phyloP scores from a whole-genome alignment of 2,329 filamentous ascomycete species.

The Colletotrichum tropicale region DNA sequence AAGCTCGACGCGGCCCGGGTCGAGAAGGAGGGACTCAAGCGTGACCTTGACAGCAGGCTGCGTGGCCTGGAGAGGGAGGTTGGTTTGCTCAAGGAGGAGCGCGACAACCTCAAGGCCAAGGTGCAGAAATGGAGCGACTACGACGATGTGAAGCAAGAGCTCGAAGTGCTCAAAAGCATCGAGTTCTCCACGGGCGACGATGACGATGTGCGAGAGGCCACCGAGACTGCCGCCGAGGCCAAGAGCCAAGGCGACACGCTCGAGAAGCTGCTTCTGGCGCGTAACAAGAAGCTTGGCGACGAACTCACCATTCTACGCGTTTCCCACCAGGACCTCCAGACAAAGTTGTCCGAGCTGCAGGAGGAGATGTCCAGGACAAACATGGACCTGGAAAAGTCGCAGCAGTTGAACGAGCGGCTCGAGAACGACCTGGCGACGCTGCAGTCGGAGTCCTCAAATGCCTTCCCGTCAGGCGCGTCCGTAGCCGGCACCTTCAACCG shows the following conservation, averaged over 20 bases:
- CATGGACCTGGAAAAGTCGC: slow-evolving; percentile 83
- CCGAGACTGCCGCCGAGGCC: slow-evolving; percentile 51
- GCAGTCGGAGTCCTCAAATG: slow-evolving; percentile 83
- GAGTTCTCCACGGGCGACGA: slow-evolving; percentile 94
- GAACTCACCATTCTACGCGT: slow-evolving; percentile 92
- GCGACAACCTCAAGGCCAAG: slow-evolving; percentile 79
- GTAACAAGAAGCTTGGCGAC: slow-evolving; percentile 96
- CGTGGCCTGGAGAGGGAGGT: slow-evolving; percentile 82
- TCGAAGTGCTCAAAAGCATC: slow-evolving; percentile 96
- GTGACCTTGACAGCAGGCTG: slow-evolving; percentile 75
- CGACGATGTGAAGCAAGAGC: slow-evolving; percentile 92
- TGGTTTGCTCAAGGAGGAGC: slow-evolving; percentile 76
- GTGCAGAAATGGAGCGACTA: slow-evolving; percentile 93
- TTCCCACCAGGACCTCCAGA: slow-evolving; percentile 90
- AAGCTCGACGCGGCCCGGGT: slow-evolving; percentile 85
- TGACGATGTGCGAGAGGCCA: slow-evolving; percentile 52
- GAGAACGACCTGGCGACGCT: slow-evolving; percentile 90
- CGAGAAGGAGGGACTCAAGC: slow-evolving; percentile 82
- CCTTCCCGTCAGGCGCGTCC: slow-evolving; percentile 88
- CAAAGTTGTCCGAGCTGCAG: slow-evolving; percentile 78
- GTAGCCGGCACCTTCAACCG: slow-evolving; percentile 91
- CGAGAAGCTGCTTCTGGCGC: slow-evolving; percentile 86
- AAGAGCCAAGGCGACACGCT: slow-evolving; percentile 78
- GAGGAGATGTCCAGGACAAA: slow-evolving; percentile 84
- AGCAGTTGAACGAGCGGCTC: slow-evolving; percentile 83